Evolutionary conservation across 768 basidiomycete genomes (phyloP).

Genomic region (Rhodotorula diobovata): DNA sequence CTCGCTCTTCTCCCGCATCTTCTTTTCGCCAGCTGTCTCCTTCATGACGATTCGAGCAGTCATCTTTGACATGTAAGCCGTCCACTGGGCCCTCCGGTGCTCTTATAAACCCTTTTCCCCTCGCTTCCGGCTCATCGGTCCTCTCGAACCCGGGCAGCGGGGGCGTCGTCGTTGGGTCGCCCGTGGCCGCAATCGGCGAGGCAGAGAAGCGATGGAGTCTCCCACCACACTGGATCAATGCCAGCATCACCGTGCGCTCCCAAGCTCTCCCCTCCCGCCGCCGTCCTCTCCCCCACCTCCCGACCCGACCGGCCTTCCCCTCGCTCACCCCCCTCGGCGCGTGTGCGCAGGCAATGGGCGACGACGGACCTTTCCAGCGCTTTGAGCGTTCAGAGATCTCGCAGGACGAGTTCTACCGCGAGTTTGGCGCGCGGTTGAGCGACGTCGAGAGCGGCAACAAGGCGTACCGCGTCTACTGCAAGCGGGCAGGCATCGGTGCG

Average conservation of each 20-base stretch:
- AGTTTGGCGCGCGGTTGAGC: conserved; percentile 21
- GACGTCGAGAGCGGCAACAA: conserved; percentile 10
- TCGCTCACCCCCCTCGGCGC: not conserved
- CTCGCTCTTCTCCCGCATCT: not conserved
- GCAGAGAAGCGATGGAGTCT: conserved; percentile 16
- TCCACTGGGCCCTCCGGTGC: not conserved
- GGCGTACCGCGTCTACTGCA: conserved; percentile 26
- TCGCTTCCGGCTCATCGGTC: not conserved
- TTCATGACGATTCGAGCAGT: conserved; percentile 2
- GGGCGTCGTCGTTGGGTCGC: conserved; percentile 36
- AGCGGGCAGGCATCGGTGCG: conserved; percentile 3
- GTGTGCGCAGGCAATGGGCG: conserved; percentile 17
- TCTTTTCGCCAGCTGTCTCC: too few relatives aligned
- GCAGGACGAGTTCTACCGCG: conserved; percentile 26
- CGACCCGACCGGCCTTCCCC: too few relatives aligned
- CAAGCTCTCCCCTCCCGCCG: not conserved
- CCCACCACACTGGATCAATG: conserved; percentile 32
- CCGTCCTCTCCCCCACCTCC: not conserved
- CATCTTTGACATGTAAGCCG: conserved; percentile 35
- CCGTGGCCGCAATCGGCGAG: conserved; percentile 6
- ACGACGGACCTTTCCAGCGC: conserved; percentile 26
- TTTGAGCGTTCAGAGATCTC: conserved; percentile 27
- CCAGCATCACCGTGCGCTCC: conserved; percentile 21
- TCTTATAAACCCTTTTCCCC: not conserved
- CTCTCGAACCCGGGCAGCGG: conserved; percentile 16